Evolutionary conservation across 2,329 filamentous ascomycete species (phyloP), one percentile per base, ranked within the genome.

Genomic region (Phyllosticta paracitricarpa): DNA sequence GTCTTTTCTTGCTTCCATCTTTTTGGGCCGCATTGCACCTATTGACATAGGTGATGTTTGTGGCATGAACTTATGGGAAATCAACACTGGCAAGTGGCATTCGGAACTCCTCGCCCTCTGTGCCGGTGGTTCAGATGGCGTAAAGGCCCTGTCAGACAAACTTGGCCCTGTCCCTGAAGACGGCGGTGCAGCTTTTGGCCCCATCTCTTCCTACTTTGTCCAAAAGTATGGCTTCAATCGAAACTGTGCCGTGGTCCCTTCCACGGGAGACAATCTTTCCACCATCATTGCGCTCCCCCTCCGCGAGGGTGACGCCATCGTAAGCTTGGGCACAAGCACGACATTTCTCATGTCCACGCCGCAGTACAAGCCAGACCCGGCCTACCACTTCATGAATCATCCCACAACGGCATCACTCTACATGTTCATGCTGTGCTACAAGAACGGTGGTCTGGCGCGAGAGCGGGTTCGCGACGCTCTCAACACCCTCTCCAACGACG

Each of bases 381-480:
- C 89, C 6, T 96, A 96, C 71, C 94, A 99, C 78, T 96, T 97
- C 81, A 95, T 97, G 84, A 96, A 97, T 78, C 92, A 97, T 75
- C 94, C 94, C 1, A 94, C 91, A 54, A 96, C 91, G 0, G 79
- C 86, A 0, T 91, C 89, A 1, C 83, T 97, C 63, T 97, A 96
- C 82, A 97, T 99, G 94, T 97, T 99, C 77, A 99, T 99, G 94
- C 85, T 99, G 40, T 99, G 94, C 81, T 99, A 97, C 81, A 97
- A 97, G 77, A 99, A 99, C 76, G 94, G 94, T 67, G 91, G 91
- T 2, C 84, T 97, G 1, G 93, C 94, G 1, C 88, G 94, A 54
- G 94, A 99, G 73, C 86, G 89, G 68, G 84, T 97, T 64, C 88
- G 94, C 60, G 91, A 99, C 71, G 81, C 84, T 0, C 84, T 97